Conservation (phyloP, 1,284 basidiomycete genomes). For the Tilletia horrida region DNA sequence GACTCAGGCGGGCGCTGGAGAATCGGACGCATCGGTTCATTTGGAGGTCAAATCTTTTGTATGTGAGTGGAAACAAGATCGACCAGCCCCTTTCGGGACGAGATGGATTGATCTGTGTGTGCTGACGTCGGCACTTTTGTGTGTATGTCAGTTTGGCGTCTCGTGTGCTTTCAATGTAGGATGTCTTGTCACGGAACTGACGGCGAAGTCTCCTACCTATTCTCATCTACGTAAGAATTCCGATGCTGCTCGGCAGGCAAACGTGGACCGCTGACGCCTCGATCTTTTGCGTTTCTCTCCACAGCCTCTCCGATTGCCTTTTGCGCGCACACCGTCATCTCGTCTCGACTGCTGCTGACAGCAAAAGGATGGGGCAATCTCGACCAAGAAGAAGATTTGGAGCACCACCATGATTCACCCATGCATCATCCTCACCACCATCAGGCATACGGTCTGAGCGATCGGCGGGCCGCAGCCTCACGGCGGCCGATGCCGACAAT, state of each 20-base stretch:
- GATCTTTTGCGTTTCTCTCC: not conserved
- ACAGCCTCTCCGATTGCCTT: conserved; percentile 13
- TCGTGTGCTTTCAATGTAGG: conserved; percentile 8
- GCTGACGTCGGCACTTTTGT: too few species aligned
- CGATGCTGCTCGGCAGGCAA: not conserved
- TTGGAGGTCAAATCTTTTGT: conserved; percentile 8
- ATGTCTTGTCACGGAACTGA: not conserved
- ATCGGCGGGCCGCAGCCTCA: not conserved
- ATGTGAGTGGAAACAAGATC: conserved; percentile 6
- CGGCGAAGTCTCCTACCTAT: not conserved
- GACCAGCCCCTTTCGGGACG: too few species aligned
- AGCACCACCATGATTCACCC: not conserved
- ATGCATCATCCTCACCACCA: not conserved
- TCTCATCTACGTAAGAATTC: conserved; percentile 2
- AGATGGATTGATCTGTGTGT: too few species aligned
- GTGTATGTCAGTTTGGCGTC: conserved; percentile 4
- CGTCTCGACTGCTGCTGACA: conserved; percentile 12
- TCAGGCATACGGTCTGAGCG: not conserved
- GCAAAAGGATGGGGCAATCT: conserved; percentile 10
- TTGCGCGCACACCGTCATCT: conserved; percentile 13
- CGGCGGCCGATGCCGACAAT: not conserved
- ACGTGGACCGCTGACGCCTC: not conserved
- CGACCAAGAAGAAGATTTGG: conserved; percentile 14
- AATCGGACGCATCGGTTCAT: conserved; percentile 15
- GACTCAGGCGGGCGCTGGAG: not conserved